phyloP scores from a whole-genome alignment of 768 basidiomycete species.

The Scleroderma citrinum region DNA sequence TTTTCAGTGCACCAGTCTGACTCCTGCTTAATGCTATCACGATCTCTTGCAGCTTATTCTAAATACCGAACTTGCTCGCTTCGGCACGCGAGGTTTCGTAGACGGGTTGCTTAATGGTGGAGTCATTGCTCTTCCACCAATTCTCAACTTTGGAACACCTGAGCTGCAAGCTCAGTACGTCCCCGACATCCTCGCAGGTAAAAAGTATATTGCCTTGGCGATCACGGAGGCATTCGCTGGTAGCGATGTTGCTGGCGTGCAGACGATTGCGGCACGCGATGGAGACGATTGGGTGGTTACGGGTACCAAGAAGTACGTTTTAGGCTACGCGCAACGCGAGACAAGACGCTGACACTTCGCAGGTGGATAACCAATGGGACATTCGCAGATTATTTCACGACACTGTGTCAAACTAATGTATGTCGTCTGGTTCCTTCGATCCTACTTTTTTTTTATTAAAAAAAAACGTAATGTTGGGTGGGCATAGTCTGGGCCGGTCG shows the following conservation, averaged over 20 bases:
- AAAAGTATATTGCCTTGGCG: slow-evolving; percentile 84
- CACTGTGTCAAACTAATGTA: slow-evolving; percentile 68
- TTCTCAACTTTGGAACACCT: slow-evolving; percentile 81
- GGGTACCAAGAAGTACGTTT: slow-evolving; percentile 82
- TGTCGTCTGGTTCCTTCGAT: slow-evolving; percentile 5
- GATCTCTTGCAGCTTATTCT: slow-evolving; percentile 52
- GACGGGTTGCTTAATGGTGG: slow-evolving; percentile 79
- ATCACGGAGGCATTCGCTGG: slow-evolving; percentile 94
- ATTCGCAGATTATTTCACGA: slow-evolving; percentile 82
- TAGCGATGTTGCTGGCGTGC: slow-evolving; percentile 78
- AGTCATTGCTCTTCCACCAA: slow-evolving; percentile 85
- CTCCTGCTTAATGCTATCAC: background rate
- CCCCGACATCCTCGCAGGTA: slow-evolving; percentile 66
- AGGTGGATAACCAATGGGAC: slow-evolving; percentile 91
- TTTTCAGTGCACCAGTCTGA: background rate
- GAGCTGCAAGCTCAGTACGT: slow-evolving; percentile 67
- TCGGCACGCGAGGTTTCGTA: slow-evolving; percentile 80
- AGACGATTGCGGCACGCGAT: slow-evolving; percentile 80
- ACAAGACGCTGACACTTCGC: slow-evolving; percentile 9
- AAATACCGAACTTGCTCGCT: slow-evolving; percentile 75
- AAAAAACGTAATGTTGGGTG: background rate
- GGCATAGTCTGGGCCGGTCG: slow-evolving; percentile 60
- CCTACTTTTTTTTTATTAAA: background rate
- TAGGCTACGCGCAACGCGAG: background rate
- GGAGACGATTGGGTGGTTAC: slow-evolving; percentile 85